Evolutionary conservation across 2,329 filamentous ascomycete genomes (phyloP), one percentile per base, ranked within the genome.

Genomic region (Leptographium flavum): DNA sequence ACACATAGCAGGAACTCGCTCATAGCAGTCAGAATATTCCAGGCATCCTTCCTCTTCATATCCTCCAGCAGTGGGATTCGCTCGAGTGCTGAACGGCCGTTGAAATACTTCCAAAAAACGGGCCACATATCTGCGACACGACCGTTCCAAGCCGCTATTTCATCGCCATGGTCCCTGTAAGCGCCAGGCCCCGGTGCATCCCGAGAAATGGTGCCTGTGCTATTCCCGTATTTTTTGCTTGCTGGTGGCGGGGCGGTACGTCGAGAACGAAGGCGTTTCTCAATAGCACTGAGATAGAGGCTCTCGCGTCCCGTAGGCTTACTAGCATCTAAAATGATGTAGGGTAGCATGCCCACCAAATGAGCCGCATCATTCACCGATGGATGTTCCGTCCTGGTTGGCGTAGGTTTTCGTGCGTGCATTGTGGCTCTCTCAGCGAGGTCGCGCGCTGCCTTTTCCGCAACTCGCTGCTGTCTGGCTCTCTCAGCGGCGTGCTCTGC

Each of bases 41-140:
- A 87, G 14, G 87, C 72, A 53, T 84, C 81, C 63, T 90, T 93
- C 46, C 87, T 71, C 67, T 92, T 94, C 65, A 93, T 73, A 6
- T 84, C 83, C 63, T 95, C 87, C 46, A 82, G 74, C n/a, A 92
- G 67, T 1, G 83, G 77, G 52, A 98, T 83, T 54, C 88, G 80
- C 64, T 98, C 92, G 48, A 96, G 69, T 3, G 88, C 81, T 57
- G 83, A 80, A 46, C 73, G 74, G 1, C 92, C 92, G 59, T 96
- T 88, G 54, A 96, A 86, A 61, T 95, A 92, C 60, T 83, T 86
- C 55, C 81, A 73, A 54, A 94, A 78, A 38, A 73, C 67, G 2
- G 77, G 74, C 83, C 87, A 94, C 40, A 75, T 72, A 46, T 76
- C 72, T 36, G 75, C 70, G 14, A 84, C 61, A 47, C 78, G 74